phyloP scores from a whole-genome alignment of 257 asterid species.

The Anisodus acutangulus region DNA sequence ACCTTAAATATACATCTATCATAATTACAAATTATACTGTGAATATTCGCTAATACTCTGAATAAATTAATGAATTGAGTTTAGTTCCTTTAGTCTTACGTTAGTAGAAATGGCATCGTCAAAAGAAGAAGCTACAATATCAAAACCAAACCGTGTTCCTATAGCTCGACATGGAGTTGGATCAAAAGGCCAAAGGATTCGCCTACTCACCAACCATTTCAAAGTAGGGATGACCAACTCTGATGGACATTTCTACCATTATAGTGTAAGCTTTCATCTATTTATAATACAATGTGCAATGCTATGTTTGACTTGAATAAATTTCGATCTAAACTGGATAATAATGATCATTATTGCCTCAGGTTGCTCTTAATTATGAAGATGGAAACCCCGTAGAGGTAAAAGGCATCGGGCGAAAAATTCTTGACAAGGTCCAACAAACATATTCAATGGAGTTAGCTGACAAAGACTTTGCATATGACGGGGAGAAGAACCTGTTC shows the following conservation, averaged over 20 bases:
- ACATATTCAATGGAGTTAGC: conserved; percentile 53
- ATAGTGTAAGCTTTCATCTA: conserved; percentile 50
- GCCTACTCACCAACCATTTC: conserved; percentile 62
- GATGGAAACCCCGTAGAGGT: conserved; percentile 65
- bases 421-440: conserved; percentile 52
- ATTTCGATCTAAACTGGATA: neutral
- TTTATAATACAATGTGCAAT: neutral
- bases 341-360: neutral
- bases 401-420: conserved; percentile 62
- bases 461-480: conserved; percentile 62
- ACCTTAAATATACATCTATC: no score
- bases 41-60: no score
- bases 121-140: conserved; percentile 11
- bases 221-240: conserved; percentile 48
- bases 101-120: neutral
- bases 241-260: conserved; percentile 59
- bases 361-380: conserved; percentile 67
- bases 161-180: conserved; percentile 57
- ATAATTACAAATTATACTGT: no score
- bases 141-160: conserved; percentile 41
- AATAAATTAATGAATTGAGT: neutral
- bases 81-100: neutral
- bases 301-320: neutral
- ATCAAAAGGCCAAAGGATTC: conserved; percentile 44
- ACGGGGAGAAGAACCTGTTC: conserved; percentile 71